Percentiles rank a stretch among this genome's conserved stretches.
Evolutionary conservation across 2,329 filamentous ascomycete species (phyloP).

Genomic region (Sporothrix brasiliensis): DNA sequence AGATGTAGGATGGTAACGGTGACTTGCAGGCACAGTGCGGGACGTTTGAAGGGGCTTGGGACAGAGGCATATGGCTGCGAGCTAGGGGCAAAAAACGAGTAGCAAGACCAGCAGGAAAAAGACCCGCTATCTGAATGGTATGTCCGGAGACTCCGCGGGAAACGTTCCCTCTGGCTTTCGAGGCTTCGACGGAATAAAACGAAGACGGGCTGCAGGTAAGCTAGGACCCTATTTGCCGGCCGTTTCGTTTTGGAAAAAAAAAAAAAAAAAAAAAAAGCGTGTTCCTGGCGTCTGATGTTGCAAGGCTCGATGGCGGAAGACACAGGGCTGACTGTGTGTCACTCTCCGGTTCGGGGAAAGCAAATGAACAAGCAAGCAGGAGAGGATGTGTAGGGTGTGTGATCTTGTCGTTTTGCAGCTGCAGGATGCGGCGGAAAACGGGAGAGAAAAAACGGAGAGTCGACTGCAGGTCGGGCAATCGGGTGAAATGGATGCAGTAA

Average conservation of each 20-base stretch:
- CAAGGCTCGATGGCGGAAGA: constrained; percentile 16
- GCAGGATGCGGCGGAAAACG: constrained; percentile 15
- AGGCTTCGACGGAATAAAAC: not conserved
- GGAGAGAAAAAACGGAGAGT: not conserved
- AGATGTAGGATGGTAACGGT: constrained; percentile 2
- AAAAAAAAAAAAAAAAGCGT: not conserved
- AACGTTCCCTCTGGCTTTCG: constrained; percentile 23
- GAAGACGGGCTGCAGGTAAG: constrained; percentile 9
- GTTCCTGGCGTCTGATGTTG: constrained; percentile 9
- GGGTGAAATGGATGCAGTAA: constrained; percentile 18
- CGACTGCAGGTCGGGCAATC: constrained; percentile 19
- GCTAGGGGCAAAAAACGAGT: constrained; percentile 22
- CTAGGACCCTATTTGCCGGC: not conserved
- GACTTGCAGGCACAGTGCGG: constrained; percentile 28
- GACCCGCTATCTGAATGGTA: constrained; percentile 15
- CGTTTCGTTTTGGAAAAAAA: not conserved
- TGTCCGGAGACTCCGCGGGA: constrained; percentile 27
- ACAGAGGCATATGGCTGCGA: constrained; percentile 23
- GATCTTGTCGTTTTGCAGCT: constrained; percentile 10
- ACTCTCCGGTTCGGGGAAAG: constrained; percentile 6
- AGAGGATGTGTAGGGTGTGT: constrained; percentile 6
- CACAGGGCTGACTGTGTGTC: constrained; percentile 11
- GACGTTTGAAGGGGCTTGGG: not conserved
- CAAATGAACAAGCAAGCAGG: constrained; percentile 11
- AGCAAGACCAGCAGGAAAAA: constrained; percentile 8